Evolutionary conservation across 2,329 filamentous ascomycete species (phyloP).

Genomic region (Dothideomycetes sp.): DNA sequence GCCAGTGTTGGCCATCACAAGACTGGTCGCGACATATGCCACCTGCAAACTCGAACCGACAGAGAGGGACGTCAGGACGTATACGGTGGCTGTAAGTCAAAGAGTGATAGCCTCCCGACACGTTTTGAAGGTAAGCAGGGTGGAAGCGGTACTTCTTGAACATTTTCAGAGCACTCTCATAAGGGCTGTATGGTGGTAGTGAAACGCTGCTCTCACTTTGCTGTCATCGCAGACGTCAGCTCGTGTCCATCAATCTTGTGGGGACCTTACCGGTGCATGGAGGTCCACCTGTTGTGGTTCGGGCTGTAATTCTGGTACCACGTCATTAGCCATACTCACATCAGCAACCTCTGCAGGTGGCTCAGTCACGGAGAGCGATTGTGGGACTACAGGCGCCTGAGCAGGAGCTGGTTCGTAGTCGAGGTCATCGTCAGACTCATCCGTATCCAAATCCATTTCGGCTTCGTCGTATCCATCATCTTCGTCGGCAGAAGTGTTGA

Average conservation of each 20-base stretch:
- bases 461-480: conserved; percentile 2
- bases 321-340: conserved; percentile 21
- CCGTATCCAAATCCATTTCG: conserved; percentile 7
- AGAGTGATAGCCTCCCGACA: conserved; percentile 71
- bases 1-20: conserved; percentile 75
- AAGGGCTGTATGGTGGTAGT: conserved; percentile 42
- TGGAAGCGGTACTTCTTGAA: conserved; percentile 91
- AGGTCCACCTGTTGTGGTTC: conserved; percentile 13
- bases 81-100: conserved; percentile 91
- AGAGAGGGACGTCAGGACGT: conserved; percentile 61
- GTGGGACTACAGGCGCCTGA: not conserved
- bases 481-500: conserved; percentile 1
- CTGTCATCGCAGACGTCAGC: not conserved
- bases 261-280: conserved; percentile 9
- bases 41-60: conserved; percentile 61
- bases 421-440: conserved; percentile 4
- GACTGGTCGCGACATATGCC: conserved; percentile 61
- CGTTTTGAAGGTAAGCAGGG: conserved; percentile 56
- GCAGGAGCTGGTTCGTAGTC: conserved; percentile 5
- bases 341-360: not conserved
- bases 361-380: not conserved
- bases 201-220: not conserved
- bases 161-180: conserved; percentile 69
- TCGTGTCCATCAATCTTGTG: not conserved
- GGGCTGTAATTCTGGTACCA: conserved; percentile 29